phyloP scores from a whole-genome alignment of 2,329 filamentous ascomycete genomes.

The Monosporascus sp. region DNA sequence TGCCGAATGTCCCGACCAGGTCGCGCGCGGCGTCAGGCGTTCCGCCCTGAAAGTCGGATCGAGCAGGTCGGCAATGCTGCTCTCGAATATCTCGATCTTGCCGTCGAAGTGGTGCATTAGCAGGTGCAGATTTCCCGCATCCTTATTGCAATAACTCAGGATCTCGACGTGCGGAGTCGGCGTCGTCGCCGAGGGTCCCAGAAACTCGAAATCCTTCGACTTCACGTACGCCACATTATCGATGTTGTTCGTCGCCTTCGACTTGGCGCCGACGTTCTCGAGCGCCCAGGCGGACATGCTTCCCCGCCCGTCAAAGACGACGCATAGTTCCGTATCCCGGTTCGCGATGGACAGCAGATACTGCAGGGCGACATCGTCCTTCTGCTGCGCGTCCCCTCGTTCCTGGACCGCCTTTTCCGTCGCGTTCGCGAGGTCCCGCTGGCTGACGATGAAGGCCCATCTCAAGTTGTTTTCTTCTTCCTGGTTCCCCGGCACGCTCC shows the following conservation, averaged over 20 bases:
- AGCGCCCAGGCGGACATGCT: slow-evolving; percentile 90
- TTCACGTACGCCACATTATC: slow-evolving; percentile 83
- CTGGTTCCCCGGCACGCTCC: slow-evolving; percentile 27
- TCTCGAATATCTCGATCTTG: slow-evolving; percentile 75
- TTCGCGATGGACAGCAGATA: slow-evolving; percentile 85
- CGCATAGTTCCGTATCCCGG: slow-evolving; percentile 78
- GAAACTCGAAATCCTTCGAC: slow-evolving; percentile 45
- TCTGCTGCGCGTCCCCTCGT: slow-evolving; percentile 48
- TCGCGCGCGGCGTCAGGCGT: slow-evolving; percentile 57
- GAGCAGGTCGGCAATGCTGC: slow-evolving; percentile 73
- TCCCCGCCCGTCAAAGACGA: slow-evolving; percentile 78
- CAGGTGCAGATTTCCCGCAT: slow-evolving; percentile 62
- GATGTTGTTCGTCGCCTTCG: slow-evolving; percentile 61
- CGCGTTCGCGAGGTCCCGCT: slow-evolving; percentile 71
- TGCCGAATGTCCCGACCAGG: slow-evolving; percentile 80
- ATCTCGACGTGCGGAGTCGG: slow-evolving; percentile 57
- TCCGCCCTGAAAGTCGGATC: slow-evolving; percentile 61
- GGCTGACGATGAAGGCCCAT: slow-evolving; percentile 79
- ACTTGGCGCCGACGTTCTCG: slow-evolving; percentile 74
- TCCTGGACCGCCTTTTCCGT: slow-evolving; percentile 70
- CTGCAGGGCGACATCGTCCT: slow-evolving; percentile 69
- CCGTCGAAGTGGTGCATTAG: slow-evolving; percentile 84
- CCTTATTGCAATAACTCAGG: slow-evolving; percentile 64
- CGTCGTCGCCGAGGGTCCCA: slow-evolving; percentile 23
- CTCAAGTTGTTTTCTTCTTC: slow-evolving; percentile 36